Percentiles rank a stretch among this genome's conserved stretches.
Conservation (phyloP, 2,329 filamentous ascomycete genomes). For the Volutella citrinella region DNA sequence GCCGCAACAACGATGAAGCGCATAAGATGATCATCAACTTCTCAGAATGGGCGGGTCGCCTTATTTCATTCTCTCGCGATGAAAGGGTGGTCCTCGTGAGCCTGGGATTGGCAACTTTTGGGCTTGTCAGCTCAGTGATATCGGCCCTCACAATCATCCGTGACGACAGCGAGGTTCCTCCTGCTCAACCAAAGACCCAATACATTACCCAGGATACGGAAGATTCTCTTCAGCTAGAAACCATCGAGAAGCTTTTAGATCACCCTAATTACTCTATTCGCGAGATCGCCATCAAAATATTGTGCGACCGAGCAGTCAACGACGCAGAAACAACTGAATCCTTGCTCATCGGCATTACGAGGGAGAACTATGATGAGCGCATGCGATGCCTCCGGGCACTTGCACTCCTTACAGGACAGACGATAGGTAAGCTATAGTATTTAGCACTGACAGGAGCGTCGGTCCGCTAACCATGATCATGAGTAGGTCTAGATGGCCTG, state of each 20-base stretch:
- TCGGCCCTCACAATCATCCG: constrained; percentile 58
- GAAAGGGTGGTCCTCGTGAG: constrained; percentile 52
- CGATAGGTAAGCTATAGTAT: constrained; percentile 29
- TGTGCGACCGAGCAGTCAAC: constrained; percentile 57
- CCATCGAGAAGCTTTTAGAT: constrained; percentile 63
- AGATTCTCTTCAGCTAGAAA: constrained; percentile 64
- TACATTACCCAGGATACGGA: constrained; percentile 76
- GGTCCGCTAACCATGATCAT: too few relatives aligned
- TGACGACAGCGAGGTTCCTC: constrained; percentile 64
- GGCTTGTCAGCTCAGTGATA: constrained; percentile 56
- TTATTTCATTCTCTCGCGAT: constrained; percentile 39
- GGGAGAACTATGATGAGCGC: constrained; percentile 56
- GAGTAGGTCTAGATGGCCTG: constrained; percentile 36
- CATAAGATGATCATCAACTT: constrained; percentile 1
- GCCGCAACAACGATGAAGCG: too few relatives aligned
- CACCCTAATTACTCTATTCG: constrained; percentile 72
- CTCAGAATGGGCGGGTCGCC: constrained; percentile 23
- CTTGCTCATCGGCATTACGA: constrained; percentile 57
- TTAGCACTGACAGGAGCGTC: too few relatives aligned
- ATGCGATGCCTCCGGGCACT: constrained; percentile 56
- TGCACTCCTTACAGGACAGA: constrained; percentile 48
- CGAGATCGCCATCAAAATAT: constrained; percentile 61
- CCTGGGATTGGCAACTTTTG: constrained; percentile 56
- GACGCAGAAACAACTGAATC: constrained; percentile 49
- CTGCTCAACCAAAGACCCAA: constrained; percentile 62